Base-by-base conservation (phyloP, 305 asterid species). In the Fraxinus albicans region DNA sequence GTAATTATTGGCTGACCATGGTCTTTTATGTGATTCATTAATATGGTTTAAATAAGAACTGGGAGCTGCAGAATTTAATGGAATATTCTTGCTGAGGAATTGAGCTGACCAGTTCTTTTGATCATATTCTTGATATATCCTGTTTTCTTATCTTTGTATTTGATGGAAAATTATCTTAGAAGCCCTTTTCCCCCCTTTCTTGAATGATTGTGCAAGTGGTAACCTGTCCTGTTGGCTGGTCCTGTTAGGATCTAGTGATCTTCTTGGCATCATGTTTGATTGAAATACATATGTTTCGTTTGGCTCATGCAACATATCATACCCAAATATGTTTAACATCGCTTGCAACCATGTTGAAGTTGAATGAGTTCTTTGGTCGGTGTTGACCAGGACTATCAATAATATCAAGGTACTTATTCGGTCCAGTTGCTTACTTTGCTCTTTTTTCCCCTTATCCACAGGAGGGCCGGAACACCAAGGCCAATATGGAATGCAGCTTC, bases 401-500 rank as follows among this genome's bases (percentile, higher is more conserved):
- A 5, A 63, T 63, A 8, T 63, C 29, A 21, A 21, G 29, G 12
- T 1, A 21, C 33, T 21, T 70, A 9, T 73, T 79, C n/a, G 44
- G 58, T 15, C 6, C 42, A 3, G 8, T 36, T 19, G 31, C n/a
- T 19, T 19, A 9, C 38, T 6, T 53, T 60, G 29, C 65, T 74
- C 23, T 67, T 33, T 25, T 13, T 33, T 34, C 23, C 7, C 1
- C 15, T 8, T 69, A 6, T 53, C 8, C 79, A 65, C 82, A 95
- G 98, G 92, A 87, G 80, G 78, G 91, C 87, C 1, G 98, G 98
- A 74, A 84, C 90, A 3, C 98, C 99, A 7, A 91, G 99, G 90
- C 99, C 98, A 0, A 47, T 94, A 6, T 94, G 98, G 98, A 94
- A 93, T 67, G 99, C 98, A 8, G 99, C 96, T 12, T 93, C 99